Conservation (phyloP, 2,329 filamentous ascomycete genomes). For the Ophiostoma quercus region DNA sequence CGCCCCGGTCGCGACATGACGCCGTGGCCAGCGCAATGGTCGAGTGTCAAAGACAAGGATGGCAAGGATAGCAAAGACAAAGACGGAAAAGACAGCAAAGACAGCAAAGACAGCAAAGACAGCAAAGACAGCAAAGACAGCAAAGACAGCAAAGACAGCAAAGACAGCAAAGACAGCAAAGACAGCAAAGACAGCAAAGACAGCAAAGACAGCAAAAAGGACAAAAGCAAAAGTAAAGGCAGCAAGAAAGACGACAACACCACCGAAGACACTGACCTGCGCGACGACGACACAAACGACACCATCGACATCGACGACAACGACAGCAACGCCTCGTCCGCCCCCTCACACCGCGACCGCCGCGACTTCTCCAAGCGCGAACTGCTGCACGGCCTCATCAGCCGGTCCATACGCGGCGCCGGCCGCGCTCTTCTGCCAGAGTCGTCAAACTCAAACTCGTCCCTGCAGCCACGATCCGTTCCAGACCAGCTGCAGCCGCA, state of each 20-base stretch:
- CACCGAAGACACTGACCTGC: background rate
- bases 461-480: background rate
- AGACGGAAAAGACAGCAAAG: background rate
- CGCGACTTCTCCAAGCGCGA: conserved; percentile 30
- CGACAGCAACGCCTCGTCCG: conserved; percentile 1
- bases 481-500: background rate
- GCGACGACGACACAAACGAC: background rate
- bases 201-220: background rate
- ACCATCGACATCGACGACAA: background rate
- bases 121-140: background rate
- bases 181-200: background rate
- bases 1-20: conserved; percentile 27
- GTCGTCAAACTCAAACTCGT: background rate
- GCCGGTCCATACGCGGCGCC: conserved; percentile 28
- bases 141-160: background rate
- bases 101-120: background rate
- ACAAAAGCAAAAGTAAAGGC: background rate
- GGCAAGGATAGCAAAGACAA: background rate
- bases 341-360: conserved; percentile 4
- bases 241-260: background rate
- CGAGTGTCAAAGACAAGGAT: background rate
- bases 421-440: conserved; percentile 22
- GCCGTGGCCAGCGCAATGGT: conserved; percentile 21
- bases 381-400: conserved; percentile 32
- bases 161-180: background rate